Conservation (phyloP, 2,329 filamentous ascomycete species). For the Claviceps sp. region DNA sequence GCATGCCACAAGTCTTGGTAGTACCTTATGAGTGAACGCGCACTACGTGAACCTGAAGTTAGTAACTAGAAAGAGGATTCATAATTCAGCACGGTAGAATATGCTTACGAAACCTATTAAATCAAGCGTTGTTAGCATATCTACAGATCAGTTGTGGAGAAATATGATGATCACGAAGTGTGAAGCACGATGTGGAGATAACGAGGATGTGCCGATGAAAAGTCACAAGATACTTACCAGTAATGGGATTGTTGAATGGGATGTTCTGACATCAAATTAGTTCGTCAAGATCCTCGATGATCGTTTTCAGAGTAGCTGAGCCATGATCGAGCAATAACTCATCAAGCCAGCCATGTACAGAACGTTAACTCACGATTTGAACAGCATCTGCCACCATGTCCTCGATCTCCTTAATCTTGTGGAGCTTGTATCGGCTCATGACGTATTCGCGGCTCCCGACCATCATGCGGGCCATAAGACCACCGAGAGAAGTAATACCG, state of each 20-base stretch:
- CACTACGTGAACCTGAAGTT: not conserved
- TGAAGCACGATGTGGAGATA: not conserved
- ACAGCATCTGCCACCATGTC: constrained; percentile 52
- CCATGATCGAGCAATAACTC: not conserved
- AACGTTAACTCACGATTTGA: constrained; percentile 4
- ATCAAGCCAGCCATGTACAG: no score
- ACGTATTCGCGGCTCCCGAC: constrained; percentile 9
- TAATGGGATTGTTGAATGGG: constrained; percentile 19
- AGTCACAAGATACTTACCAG: constrained; percentile 8
- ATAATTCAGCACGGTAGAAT: no score
- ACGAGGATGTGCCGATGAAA: no score
- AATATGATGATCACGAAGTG: not conserved
- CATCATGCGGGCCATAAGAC: constrained; percentile 22
- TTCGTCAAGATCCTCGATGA: not conserved
- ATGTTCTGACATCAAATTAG: constrained; percentile 8
- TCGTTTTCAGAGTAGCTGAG: not conserved
- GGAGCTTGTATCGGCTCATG: constrained; percentile 52
- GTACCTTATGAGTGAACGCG: constrained; percentile 1
- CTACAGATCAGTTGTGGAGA: not conserved
- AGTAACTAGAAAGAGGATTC: not conserved
- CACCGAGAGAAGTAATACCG: constrained; percentile 8
- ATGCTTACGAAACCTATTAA: not conserved
- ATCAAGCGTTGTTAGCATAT: not conserved
- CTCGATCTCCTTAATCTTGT: constrained; percentile 77
- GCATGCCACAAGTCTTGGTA: not conserved